phyloP scores from a whole-genome alignment of 176 grass and related monocot species.

The Melocanna baccifera region DNA sequence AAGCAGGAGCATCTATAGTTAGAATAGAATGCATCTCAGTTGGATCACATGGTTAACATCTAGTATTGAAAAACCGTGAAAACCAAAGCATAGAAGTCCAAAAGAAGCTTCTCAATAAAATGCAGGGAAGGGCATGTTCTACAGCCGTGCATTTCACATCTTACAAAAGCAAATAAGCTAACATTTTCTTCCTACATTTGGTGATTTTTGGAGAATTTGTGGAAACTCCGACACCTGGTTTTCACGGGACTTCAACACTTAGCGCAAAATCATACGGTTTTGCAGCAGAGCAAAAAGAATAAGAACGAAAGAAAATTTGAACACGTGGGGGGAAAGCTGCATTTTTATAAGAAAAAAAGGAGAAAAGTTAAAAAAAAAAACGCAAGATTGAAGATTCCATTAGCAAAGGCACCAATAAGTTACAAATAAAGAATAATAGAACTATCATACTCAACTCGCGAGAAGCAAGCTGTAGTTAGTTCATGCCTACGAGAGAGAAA shows the following conservation, averaged over 20 bases:
- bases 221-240: neutral
- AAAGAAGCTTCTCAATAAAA: neutral
- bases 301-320: neutral
- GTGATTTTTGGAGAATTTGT: neutral
- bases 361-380: neutral
- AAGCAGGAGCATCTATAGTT: no score
- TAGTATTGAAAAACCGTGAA: neutral
- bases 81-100: neutral
- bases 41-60: no score
- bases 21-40: no score
- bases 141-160: neutral
- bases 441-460: constrained; percentile 27
- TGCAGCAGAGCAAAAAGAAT: neutral
- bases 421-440: constrained; percentile 35
- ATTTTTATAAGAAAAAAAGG: neutral
- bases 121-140: neutral
- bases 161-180: neutral
- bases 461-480: constrained; percentile 25
- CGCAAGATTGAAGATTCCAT: neutral
- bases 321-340: neutral
- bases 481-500: constrained; percentile 14
- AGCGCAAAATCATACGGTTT: neutral
- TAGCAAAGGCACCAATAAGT: constrained; percentile 21
- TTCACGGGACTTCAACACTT: neutral
- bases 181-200: no score